These are phyloP conservation scores for Alternaria postmessia DNA, from an alignment of 2,329 filamentous ascomycete genomes.

Conservation along the genomic window DNA sequence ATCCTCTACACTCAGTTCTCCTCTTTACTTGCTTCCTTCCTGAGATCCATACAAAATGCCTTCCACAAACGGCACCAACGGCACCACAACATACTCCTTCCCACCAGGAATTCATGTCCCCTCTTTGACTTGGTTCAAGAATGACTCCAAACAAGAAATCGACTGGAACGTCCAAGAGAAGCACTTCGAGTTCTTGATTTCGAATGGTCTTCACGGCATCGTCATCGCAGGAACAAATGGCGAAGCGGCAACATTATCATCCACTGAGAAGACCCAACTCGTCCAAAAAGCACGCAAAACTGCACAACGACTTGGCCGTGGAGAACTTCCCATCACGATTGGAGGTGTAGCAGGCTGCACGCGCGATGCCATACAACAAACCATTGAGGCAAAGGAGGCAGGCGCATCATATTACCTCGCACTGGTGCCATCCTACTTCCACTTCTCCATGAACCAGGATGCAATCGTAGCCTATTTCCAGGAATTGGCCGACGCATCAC, in stretches of 20 bases:
- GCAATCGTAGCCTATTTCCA: slow-evolving; percentile 49
- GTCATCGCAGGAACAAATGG: slow-evolving; percentile 58
- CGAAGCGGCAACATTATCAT: slow-evolving; percentile 54
- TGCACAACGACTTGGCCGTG: slow-evolving; percentile 43
- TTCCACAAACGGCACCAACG: slow-evolving; percentile 41
- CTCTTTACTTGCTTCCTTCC: background rate
- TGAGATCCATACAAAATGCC: slow-evolving; percentile 31
- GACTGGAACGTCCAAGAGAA: slow-evolving; percentile 64
- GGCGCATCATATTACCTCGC: slow-evolving; percentile 52
- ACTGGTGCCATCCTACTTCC: slow-evolving; percentile 52
- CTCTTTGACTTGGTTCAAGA: slow-evolving; percentile 63
- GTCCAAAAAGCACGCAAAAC: slow-evolving; percentile 51
- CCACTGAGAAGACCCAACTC: slow-evolving; percentile 52
- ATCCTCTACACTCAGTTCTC: background rate
- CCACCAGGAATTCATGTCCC: slow-evolving; percentile 66
- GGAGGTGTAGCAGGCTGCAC: slow-evolving; percentile 54
- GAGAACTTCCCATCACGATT: slow-evolving; percentile 52
- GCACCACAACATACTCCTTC: slow-evolving; percentile 48
- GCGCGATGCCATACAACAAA: slow-evolving; percentile 52
- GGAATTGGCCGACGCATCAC: slow-evolving; percentile 49
- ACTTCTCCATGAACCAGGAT: slow-evolving; percentile 50
- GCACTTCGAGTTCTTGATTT: slow-evolving; percentile 64
- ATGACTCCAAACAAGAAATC: slow-evolving; percentile 60
- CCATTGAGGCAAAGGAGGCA: slow-evolving; percentile 47
- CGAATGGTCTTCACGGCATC: slow-evolving; percentile 61